A percentile compares a stretch with the other conserved stretches of the same genome.
Conservation (phyloP, 2,329 filamentous ascomycete species). For the Fusarium austroafricanum region DNA sequence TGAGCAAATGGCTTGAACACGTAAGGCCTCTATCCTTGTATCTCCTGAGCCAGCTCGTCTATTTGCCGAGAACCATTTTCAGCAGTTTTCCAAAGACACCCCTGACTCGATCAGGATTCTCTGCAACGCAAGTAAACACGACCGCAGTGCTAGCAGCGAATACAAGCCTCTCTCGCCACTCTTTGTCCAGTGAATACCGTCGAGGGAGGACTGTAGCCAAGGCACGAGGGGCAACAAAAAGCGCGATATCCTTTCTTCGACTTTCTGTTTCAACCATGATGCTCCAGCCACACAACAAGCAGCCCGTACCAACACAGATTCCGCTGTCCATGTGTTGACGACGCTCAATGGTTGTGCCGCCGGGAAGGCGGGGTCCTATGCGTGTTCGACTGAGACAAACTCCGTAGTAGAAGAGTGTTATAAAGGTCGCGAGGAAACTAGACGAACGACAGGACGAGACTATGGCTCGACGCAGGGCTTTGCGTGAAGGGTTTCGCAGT, state of each 20-base stretch:
- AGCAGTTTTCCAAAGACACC: constrained; percentile 75
- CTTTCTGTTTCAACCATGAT: constrained; percentile 76
- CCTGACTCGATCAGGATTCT: constrained; percentile 72
- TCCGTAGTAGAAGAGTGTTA: constrained; percentile 84
- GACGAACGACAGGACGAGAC: constrained; percentile 76
- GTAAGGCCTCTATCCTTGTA: background rate
- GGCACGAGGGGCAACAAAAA: constrained; percentile 85
- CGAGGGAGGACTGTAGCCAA: constrained; percentile 79
- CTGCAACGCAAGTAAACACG: constrained; percentile 74
- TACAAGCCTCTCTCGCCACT: constrained; percentile 73
- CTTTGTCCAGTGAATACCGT: constrained; percentile 70
- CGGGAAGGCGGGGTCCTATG: constrained; percentile 75
- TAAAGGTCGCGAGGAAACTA: constrained; percentile 81
- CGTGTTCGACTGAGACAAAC: constrained; percentile 82
- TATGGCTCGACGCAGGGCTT: constrained; percentile 64
- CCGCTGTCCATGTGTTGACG: constrained; percentile 69
- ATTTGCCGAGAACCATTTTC: constrained; percentile 59
- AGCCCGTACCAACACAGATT: constrained; percentile 77
- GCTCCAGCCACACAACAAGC: constrained; percentile 83
- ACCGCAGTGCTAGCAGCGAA: constrained; percentile 77
- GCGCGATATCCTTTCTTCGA: constrained; percentile 77
- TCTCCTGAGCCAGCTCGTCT: constrained; percentile 10
- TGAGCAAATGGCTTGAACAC: background rate
- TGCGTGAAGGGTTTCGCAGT: constrained; percentile 60
- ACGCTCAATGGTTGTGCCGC: constrained; percentile 57